Base-by-base conservation (phyloP, 306 rosid genomes). In the Macrotyloma uniflorum region DNA sequence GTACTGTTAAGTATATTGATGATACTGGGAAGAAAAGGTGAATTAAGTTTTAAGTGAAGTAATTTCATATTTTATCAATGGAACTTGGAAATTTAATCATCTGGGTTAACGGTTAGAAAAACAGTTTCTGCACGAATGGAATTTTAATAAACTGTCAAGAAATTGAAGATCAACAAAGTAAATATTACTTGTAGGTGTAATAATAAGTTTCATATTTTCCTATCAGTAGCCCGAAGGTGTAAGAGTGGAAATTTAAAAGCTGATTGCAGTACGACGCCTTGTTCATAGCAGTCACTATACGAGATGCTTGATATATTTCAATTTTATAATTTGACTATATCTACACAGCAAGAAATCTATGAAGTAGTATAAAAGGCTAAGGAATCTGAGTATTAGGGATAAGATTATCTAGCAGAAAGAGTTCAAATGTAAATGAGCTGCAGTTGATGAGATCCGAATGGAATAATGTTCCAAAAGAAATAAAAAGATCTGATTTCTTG, bases 151-250 rank as follows among this genome's bases (percentile, higher is more conserved):
- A 64, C 67, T 62, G 3, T 38, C 32, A 38, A 2, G 8, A 30
- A 51, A 72, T 23, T 22, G 28, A 19, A 64, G 24, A 19, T 67
- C 74, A 16, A 35, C 28, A 68, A 28, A 51, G 50, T 45, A 65
- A 70, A 26, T 65, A 83, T 84, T n/a, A n/a, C 77, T 86, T 90
- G 87, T 43, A 82, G 86, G 78, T 38, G 26, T 49, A 20, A 23
- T 49, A 20, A 23, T 46, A 62, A 38, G 19, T 64, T 63, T 63
- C 33, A 49, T 50, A 26, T 36, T 49, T 50, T 72, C 30, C 67
- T 71, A 8, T 53, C 18, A 36, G 8, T 64, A 23, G 24, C 47
- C 61, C 26, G 45, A 72, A 51, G 28, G 19, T 50, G 46, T 18
- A 6, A 80, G 38, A 63, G 13, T 79, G 35, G 8, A 51, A 53